Evolutionary conservation across 169 alveolate species (phyloP).

Genomic region (Hepatocystis sp.): DNA sequence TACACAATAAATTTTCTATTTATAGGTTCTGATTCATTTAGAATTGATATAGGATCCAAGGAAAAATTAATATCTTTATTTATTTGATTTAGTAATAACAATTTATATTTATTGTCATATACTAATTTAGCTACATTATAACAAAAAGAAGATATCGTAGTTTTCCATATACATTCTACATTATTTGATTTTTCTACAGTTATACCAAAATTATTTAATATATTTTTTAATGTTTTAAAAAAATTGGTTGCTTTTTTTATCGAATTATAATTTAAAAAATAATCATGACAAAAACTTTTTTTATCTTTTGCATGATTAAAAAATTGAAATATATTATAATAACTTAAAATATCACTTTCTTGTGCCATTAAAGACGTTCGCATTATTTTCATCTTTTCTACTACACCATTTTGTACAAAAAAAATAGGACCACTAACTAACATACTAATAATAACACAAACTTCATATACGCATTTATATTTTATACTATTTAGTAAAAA

Average conservation of each 20-base stretch:
- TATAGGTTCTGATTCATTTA: slow-evolving; percentile 25
- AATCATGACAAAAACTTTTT: slow-evolving; percentile 46
- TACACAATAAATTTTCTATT: slow-evolving; percentile 70
- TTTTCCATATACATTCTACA: slow-evolving; percentile 36
- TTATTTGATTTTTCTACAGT: slow-evolving; percentile 34
- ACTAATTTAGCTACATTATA: slow-evolving; percentile 65
- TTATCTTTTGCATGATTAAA: slow-evolving; percentile 53
- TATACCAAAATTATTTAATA: slow-evolving; percentile 53
- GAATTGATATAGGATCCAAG: slow-evolving; percentile 41
- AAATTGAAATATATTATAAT: slow-evolving; percentile 60
- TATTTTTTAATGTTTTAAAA: slow-evolving; percentile 38
- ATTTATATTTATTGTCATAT: slow-evolving; percentile 28
- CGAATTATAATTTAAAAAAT: slow-evolving; percentile 56
- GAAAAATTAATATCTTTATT: slow-evolving; percentile 7
- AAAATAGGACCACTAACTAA: slow-evolving; percentile 61
- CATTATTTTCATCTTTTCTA: slow-evolving; percentile 27
- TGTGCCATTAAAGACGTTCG: slow-evolving; percentile 70
- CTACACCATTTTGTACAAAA: slow-evolving; percentile 13
- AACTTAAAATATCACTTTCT: slow-evolving; percentile 73
- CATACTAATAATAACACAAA: slow-evolving; percentile 53
- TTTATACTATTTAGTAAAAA: slow-evolving; percentile 69
- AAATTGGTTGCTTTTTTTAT: slow-evolving; percentile 36
- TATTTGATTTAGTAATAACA: slow-evolving; percentile 31
- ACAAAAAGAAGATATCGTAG: slow-evolving; percentile 57
- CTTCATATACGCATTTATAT: slow-evolving; percentile 65